A percentile compares a stretch with the other conserved stretches of the same genome.
phyloP scores from a whole-genome alignment of 495 filamentous ascomycete genomes.

The Cudoniella acicularis region DNA sequence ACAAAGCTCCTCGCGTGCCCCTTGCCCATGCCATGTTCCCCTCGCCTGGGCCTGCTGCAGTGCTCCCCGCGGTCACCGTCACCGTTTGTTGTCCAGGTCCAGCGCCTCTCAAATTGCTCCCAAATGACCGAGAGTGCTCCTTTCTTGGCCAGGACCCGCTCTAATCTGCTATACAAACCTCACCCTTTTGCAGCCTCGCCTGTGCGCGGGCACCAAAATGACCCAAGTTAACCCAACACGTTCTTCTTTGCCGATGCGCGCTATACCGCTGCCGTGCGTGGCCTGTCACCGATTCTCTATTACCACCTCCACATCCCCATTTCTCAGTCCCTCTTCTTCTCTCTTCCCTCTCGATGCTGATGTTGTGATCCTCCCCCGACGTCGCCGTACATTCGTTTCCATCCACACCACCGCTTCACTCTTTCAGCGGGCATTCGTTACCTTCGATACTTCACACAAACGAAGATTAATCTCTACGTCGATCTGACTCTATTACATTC shows the following conservation, averaged over 20 bases:
- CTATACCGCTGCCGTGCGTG: neutral
- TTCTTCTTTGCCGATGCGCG: neutral
- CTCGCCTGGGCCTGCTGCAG: too few species aligned
- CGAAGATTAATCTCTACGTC: neutral
- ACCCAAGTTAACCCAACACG: too few species aligned
- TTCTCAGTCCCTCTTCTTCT: slow-evolving; percentile 35
- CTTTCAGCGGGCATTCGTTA: slow-evolving; percentile 93
- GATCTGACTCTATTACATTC: slow-evolving; percentile 4
- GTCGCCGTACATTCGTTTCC: slow-evolving; percentile 42
- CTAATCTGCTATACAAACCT: too few species aligned
- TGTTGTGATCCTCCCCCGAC: slow-evolving; percentile 44
- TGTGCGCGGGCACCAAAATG: too few species aligned
- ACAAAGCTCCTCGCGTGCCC: too few species aligned
- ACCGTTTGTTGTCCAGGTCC: too few species aligned
- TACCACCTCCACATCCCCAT: slow-evolving; percentile 23
- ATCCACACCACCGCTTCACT: slow-evolving; percentile 83
- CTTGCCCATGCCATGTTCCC: too few species aligned
- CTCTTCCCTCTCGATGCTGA: slow-evolving; percentile 38
- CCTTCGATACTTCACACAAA: neutral
- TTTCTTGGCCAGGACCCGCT: too few species aligned
- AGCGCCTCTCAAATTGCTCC: too few species aligned
- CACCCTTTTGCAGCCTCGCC: neutral
- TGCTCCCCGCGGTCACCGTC: too few species aligned
- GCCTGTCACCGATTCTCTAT: slow-evolving; percentile 7
- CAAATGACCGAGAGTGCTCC: too few species aligned